phyloP scores from a whole-genome alignment of 2,329 filamentous ascomycete species.

The Kalmusia sp. region DNA sequence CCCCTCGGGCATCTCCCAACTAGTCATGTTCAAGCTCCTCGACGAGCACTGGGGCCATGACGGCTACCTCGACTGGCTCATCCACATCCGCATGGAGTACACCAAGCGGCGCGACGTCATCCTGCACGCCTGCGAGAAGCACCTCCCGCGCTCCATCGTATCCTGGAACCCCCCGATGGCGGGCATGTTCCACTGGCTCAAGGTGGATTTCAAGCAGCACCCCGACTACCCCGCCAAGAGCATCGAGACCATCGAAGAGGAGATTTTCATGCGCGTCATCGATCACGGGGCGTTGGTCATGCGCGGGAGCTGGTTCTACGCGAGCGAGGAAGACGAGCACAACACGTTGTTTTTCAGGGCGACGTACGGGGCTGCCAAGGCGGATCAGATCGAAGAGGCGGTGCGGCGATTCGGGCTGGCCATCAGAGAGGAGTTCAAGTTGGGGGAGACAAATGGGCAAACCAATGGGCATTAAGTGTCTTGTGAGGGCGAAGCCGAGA shows the following conservation, averaged over 20 bases:
- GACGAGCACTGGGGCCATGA: constrained; percentile 94
- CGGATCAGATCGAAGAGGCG: constrained; percentile 58
- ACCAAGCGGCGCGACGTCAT: constrained; percentile 79
- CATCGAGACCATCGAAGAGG: constrained; percentile 76
- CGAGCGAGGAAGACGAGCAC: constrained; percentile 67
- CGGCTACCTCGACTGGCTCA: constrained; percentile 89
- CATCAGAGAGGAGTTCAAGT: constrained; percentile 67
- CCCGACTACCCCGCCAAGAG: constrained; percentile 60
- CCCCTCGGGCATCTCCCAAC: constrained; percentile 82
- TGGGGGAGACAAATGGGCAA: constrained; percentile 36
- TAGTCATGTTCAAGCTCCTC: constrained; percentile 84
- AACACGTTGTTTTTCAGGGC: constrained; percentile 83
- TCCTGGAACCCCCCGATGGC: constrained; percentile 81
- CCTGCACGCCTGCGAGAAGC: constrained; percentile 78
- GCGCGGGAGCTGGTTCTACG: constrained; percentile 89
- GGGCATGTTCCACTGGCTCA: constrained; percentile 95
- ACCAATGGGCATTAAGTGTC: constrained; percentile 4
- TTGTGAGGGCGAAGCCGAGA: neutral
- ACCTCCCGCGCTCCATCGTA: constrained; percentile 76
- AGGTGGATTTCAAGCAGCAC: constrained; percentile 71
- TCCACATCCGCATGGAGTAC: constrained; percentile 81
- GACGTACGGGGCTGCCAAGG: constrained; percentile 82
- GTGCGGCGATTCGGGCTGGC: constrained; percentile 74
- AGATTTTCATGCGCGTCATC: constrained; percentile 81
- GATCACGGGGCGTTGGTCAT: constrained; percentile 80